Conservation (phyloP, 208 protist genomes). For the Leishmania tarentolae region DNA sequence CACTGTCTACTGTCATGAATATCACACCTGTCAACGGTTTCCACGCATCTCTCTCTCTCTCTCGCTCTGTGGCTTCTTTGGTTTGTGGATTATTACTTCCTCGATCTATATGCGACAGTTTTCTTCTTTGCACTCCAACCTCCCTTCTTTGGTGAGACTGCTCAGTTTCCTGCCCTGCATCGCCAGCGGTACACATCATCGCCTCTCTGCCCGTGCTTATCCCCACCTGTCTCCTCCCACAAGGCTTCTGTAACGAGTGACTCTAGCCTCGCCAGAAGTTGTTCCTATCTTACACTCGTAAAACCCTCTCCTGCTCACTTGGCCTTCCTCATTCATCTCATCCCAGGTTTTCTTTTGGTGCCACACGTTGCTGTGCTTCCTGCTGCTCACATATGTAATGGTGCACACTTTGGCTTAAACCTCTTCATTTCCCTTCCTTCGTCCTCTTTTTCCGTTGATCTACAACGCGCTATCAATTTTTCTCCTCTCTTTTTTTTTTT, state of each 20-base stretch:
- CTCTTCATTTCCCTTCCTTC: neutral
- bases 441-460: neutral
- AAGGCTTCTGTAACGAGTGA: neutral
- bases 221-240: neutral
- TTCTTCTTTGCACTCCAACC: too few species aligned
- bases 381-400: neutral
- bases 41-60: neutral
- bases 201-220: neutral
- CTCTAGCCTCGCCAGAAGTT: neutral
- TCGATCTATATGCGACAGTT: too few species aligned
- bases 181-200: neutral
- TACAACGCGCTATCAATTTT: neutral
- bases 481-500: neutral
- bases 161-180: neutral
- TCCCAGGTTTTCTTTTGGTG: neutral
- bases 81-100: neutral
- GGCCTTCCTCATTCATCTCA: neutral
- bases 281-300: neutral
- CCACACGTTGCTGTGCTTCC: neutral
- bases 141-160: neutral
- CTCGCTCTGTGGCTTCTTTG: neutral
- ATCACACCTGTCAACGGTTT: neutral
- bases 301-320: neutral
- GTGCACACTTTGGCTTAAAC: neutral
- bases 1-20: neutral